Base-by-base conservation (phyloP, 2,329 filamentous ascomycete genomes). In the Trichoderma gracile region DNA sequence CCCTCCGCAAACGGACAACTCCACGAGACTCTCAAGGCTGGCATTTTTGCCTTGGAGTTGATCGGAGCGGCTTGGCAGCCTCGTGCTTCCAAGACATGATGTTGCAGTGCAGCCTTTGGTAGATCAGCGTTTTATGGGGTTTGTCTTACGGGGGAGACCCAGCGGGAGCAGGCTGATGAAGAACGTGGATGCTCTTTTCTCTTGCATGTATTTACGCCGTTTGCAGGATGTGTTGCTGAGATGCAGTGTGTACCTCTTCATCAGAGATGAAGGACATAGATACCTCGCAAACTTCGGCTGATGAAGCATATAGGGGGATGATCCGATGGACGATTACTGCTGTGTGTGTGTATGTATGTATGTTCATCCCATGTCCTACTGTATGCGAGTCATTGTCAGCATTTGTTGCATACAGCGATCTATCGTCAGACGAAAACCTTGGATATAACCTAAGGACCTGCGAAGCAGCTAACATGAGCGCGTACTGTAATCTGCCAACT, bases 341-440 rank as follows among this genome's bases (percentile, higher is more conserved):
- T 7, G 27, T 7, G 8, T 27, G 6, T 27, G 25, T 27, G 25
- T n/a, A n/a, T n/a, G n/a, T n/a, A 25, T 25, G 25, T 3, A 25
- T 25, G 30, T 38, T 38, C 10, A 3, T 14, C 33, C 43, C 15
- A 27, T 33, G 42, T 38, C 27, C 46, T 25, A n/a, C n/a, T n/a
- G n/a, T n/a, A 61, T 61, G 58, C 58, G 33, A 53, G 47, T 53
- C 47, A 61, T 53, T 53, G n/a, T 14, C 17, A 52, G 58, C 21
- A 50, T 59, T 59, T 33, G 46, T 50, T 50, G 56, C 56, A 59
- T 50, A 23, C n/a, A 9, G 43, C 58, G 38, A 53, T 61, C 58
- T 52, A 38, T 38, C 10, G 9, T 23, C 47, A 23, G 46, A 17
- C 23, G 38, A 43, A 17, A 43, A 50, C 25, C 57, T 21, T 14